Base-by-base conservation (phyloP, 768 basidiomycete genomes). In the Zangia roseola region DNA sequence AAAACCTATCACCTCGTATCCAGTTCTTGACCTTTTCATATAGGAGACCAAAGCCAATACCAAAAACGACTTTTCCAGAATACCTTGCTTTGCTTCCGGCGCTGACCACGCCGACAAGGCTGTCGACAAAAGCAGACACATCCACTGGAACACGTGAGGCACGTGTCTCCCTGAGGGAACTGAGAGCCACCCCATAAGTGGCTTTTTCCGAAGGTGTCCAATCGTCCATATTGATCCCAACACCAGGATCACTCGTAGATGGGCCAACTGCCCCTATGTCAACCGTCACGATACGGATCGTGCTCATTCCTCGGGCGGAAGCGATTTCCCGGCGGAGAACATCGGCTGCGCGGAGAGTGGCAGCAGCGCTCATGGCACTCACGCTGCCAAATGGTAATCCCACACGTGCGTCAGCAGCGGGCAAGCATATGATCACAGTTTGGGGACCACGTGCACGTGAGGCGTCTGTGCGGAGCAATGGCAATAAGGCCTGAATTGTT, bases 151-250 rank as follows among this genome's bases (percentile, higher is more conserved):
- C 74, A 43, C 88, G 70, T 10, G 74, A 67, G 17, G 76, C 69
- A 52, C 73, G 63, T 26, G 64, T 60, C 24, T 71, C 72, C 31
- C 67, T 71, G 36, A 73, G 70, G 10, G 83, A 71, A 31, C 73
- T 74, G 64, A 86, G 87, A 10, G 86, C 86, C 10, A 81, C 69
- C 2, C 86, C 86, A 61, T 91, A 91, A 14, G 83, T 79, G 34
- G 81, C 60, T 59, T 81, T 84, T 65, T 91, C 88, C 6, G 85
- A 82, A 8, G 81, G 74, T 7, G 80, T 88, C 89, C 89, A 91
- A 35, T 76, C 75, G 49, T 82, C 79, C 76, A 83, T 87, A 3
- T 79, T 70, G 60, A 73, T 72, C 26, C 73, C 62, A 34, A 70
- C 73, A 37, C 68, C 64, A 6, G 71, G 63, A 16, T 65, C 56